Evolutionary conservation across 257 asterid genomes (phyloP), one percentile per base, ranked within the genome.

Genomic region (Lithospermum erythrorhizon): DNA sequence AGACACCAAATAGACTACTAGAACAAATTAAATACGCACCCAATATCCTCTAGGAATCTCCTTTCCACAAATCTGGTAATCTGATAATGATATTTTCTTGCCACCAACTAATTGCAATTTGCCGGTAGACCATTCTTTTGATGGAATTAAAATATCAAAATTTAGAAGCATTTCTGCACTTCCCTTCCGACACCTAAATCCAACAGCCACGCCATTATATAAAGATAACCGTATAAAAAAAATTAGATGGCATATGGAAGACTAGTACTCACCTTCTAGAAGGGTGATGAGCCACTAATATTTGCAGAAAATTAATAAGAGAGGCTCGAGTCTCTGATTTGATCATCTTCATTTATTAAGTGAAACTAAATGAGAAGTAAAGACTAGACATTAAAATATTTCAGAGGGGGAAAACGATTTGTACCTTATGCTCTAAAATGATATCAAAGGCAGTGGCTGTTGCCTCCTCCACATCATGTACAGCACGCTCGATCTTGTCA

Each of bases 31-130:
- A 8, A 68, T 60, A 67, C 91, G 56, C 79, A 93, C 99, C 99
- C 99, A 93, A 72, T 86, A 84, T 68, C 99, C 97, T 64, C 91
- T 94, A 58, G 99, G 99, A 68, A 89, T 80, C 70, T 84, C 96
- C 72, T 84, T 72, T 55, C 99, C 97, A 64, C 99, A 93, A 69
- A 89, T 93, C 62, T 80, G 78, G 73, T 71, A 82, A 74, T 73
- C 76, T 65, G 71, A 72, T 52, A 76, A 68, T 64, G 61, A 66
- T 15, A 68, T 83, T 53, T 76, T 76, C 68, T 70, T 73, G 21
- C 57, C 76, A 73, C 79, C 70, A 19, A 61, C 76, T 57, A 62
- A 67, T 67, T 71, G 82, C 61, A 70, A 67, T 57, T 73, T 67
- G 48, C 65, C 67, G 54, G 70, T 68, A 41, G 75, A 72, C 75